Conservation (phyloP, 1,284 basidiomycete species). For the Leccinum fallax region DNA sequence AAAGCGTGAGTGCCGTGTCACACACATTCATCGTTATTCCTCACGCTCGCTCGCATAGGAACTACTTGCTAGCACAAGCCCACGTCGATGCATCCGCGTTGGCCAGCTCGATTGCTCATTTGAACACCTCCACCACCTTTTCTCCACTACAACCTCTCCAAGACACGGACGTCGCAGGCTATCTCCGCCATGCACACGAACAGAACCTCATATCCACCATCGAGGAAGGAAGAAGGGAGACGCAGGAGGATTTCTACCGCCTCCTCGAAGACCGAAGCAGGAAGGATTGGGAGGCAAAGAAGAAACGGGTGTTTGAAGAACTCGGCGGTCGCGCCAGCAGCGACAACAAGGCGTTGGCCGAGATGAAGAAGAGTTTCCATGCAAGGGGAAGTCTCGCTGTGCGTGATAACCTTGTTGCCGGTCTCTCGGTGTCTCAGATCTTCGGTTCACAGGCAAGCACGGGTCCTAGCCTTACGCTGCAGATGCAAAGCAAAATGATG, state of each 20-base stretch:
- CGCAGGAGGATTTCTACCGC: conserved; percentile 78
- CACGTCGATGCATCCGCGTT: conserved; percentile 86
- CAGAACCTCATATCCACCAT: conserved; percentile 93
- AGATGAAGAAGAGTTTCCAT: conserved; percentile 46
- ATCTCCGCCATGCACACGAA: conserved; percentile 89
- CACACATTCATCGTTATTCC: conserved; percentile 5
- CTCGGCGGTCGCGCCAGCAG: conserved; percentile 65
- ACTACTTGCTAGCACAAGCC: conserved; percentile 86
- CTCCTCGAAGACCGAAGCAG: conserved; percentile 76
- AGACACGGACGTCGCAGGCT: conserved; percentile 89
- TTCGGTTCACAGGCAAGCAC: conserved; percentile 44
- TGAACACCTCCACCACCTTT: conserved; percentile 86
- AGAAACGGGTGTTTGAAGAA: conserved; percentile 89
- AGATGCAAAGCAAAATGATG: conserved; percentile 95
- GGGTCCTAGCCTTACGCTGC: conserved; percentile 60
- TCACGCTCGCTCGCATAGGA: conserved; percentile 45
- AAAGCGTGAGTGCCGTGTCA: conserved; percentile 61
- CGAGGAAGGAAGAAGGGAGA: conserved; percentile 60
- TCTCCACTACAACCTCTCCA: conserved; percentile 86
- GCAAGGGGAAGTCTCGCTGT: conserved; percentile 58
- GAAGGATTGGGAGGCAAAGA: conserved; percentile 88
- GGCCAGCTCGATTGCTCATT: conserved; percentile 76
- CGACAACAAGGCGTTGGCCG: conserved; percentile 54
- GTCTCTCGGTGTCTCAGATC: conserved; percentile 8
- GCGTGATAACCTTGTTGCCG: conserved; percentile 26